Percentiles rank a stretch among this genome's conserved stretches.
Conservation (phyloP, 2,329 filamentous ascomycete species). For the Aspergillus tanneri region DNA sequence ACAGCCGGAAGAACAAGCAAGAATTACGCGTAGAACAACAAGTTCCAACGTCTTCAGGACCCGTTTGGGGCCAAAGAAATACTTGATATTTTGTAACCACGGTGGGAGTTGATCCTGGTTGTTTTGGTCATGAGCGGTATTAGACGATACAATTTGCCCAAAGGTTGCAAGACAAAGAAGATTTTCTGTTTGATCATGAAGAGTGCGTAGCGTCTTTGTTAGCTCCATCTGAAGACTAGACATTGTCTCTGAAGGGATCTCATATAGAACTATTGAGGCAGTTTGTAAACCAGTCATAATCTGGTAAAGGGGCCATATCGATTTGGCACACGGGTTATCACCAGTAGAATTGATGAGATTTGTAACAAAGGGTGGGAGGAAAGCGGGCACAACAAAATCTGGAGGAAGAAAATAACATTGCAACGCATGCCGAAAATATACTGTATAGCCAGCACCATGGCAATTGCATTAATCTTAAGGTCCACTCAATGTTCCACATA, state of each 20-base stretch:
- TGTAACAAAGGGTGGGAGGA: constrained; percentile 34
- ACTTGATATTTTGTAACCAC: constrained; percentile 38
- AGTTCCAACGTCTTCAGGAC: constrained; percentile 43
- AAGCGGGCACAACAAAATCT: constrained; percentile 31
- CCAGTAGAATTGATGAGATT: constrained; percentile 31
- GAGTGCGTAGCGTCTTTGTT: constrained; percentile 39
- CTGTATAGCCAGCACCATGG: constrained; percentile 19
- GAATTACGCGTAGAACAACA: constrained; percentile 41
- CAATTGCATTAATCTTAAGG: not conserved
- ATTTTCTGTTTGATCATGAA: constrained; percentile 42
- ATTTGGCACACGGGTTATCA: constrained; percentile 32
- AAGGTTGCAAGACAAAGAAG: constrained; percentile 45
- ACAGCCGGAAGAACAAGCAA: constrained; percentile 41
- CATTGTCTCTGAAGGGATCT: constrained; percentile 36
- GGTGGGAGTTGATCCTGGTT: constrained; percentile 20
- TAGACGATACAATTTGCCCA: constrained; percentile 32
- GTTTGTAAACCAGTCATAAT: constrained; percentile 33
- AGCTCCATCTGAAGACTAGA: constrained; percentile 37
- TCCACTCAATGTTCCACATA: not conserved
- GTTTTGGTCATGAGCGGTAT: constrained; percentile 3
- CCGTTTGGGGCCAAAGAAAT: constrained; percentile 42
- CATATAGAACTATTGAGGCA: constrained; percentile 28
- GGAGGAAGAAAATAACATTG: constrained; percentile 36
- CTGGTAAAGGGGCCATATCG: constrained; percentile 34
- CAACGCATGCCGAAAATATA: constrained; percentile 32